These are phyloP conservation scores for Dactylella cylindrospora DNA, from an alignment of 2,329 filamentous ascomycete genomes.

Conservation along the genomic window DNA sequence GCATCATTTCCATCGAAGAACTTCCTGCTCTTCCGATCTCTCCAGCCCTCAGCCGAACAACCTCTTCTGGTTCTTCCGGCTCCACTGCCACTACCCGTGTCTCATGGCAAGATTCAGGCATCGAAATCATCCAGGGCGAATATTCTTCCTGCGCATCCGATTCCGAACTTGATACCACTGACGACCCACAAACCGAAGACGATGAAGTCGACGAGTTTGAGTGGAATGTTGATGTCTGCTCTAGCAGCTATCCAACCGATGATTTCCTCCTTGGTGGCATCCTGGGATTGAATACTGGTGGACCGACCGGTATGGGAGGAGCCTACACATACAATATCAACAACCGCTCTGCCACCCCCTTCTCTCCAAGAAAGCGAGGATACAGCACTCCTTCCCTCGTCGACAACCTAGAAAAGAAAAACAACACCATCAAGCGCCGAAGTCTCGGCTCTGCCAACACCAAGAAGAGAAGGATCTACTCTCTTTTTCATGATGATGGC, in stretches of 20 bases:
- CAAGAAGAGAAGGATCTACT: conserved; percentile 39
- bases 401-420: conserved; percentile 7
- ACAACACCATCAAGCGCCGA: conserved; percentile 23
- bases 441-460: conserved; percentile 32
- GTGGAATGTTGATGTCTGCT: conserved; percentile 43
- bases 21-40: conserved; percentile 38
- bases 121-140: conserved; percentile 42
- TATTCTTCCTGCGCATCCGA: conserved; percentile 38
- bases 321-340: conserved; percentile 23
- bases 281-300: conserved; percentile 27
- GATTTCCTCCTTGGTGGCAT: conserved; percentile 38
- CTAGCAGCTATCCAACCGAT: conserved; percentile 39
- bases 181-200: conserved; percentile 41
- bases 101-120: conserved; percentile 35
- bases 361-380: conserved; percentile 22
- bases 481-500: conserved; percentile 31
- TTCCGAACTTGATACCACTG: conserved; percentile 38
- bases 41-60: conserved; percentile 31
- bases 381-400: conserved; percentile 21
- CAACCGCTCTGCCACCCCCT: conserved; percentile 25
- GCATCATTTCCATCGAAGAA: conserved; percentile 39
- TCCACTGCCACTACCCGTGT: conserved; percentile 22
- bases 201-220: conserved; percentile 40
- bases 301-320: conserved; percentile 11
- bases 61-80: conserved; percentile 15